Evolutionary conservation across 2,329 filamentous ascomycete species (phyloP).

Genomic region (Penicillium sp.): DNA sequence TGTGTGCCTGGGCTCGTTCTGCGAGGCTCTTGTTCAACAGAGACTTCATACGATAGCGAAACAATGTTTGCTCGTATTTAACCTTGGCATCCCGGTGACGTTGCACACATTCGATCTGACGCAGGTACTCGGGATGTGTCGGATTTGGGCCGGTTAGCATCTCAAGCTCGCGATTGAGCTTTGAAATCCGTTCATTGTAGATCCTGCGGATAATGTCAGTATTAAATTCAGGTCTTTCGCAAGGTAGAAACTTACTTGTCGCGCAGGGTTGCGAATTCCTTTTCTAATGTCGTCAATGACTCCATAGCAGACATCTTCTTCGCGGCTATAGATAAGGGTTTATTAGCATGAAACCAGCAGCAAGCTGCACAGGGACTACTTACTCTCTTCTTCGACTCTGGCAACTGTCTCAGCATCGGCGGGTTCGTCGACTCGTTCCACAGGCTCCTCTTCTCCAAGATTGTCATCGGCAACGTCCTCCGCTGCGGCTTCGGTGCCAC

Average conservation of each 20-base stretch:
- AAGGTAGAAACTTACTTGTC: conserved; percentile 45
- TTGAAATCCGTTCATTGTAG: conserved; percentile 80
- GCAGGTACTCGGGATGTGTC: conserved; percentile 84
- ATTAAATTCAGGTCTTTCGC: background rate
- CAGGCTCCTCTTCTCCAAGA: conserved; percentile 46
- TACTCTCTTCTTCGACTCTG: conserved; percentile 52
- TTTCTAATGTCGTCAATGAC: conserved; percentile 73
- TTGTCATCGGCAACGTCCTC: conserved; percentile 45
- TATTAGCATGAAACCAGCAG: background rate
- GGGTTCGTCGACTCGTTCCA: conserved; percentile 45
- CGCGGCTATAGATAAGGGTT: conserved; percentile 55
- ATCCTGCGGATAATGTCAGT: conserved; percentile 52
- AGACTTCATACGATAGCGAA: conserved; percentile 68
- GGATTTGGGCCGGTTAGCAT: conserved; percentile 56
- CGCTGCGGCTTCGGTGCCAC: conserved; percentile 38
- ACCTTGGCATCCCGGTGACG: conserved; percentile 76
- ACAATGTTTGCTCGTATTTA: conserved; percentile 67
- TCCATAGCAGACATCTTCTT: conserved; percentile 76
- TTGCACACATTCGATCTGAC: conserved; percentile 83
- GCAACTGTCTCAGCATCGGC: conserved; percentile 44
- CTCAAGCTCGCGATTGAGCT: conserved; percentile 65
- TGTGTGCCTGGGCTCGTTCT: conserved; percentile 77
- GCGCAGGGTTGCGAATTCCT: conserved; percentile 80
- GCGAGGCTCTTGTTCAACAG: conserved; percentile 72
- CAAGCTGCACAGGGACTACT: conserved; percentile 20